phyloP scores from a whole-genome alignment of 78 protist species.

The Protostelium mycophagum region DNA sequence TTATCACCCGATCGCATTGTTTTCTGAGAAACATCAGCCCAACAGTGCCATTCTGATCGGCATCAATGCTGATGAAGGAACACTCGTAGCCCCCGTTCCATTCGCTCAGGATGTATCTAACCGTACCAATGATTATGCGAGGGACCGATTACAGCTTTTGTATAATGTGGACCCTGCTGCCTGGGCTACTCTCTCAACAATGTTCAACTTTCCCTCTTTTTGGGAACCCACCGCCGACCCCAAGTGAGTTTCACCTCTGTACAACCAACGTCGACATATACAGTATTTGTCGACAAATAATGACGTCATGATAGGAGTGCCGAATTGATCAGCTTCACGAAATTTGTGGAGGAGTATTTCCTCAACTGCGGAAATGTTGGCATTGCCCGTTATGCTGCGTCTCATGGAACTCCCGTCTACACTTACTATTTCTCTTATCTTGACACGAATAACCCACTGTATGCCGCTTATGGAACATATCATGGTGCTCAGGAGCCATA shows the following conservation, averaged over 20 bases:
- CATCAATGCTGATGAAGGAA: background rate
- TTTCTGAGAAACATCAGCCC: no score
- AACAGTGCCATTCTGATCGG: background rate
- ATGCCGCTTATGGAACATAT: background rate
- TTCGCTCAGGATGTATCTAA: background rate
- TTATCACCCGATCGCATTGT: no score
- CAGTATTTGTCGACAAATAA: background rate
- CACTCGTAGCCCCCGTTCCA: background rate
- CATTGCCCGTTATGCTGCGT: conserved; percentile 11
- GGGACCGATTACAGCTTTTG: background rate
- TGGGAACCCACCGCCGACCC: background rate
- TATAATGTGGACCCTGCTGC: background rate
- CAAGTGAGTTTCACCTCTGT: background rate
- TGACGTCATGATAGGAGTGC: background rate
- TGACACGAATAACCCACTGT: background rate
- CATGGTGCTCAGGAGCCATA: no score
- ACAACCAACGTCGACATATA: no score
- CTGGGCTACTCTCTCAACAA: background rate
- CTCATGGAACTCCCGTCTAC: background rate
- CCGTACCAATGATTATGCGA: background rate
- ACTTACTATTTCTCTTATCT: background rate
- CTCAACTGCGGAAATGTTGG: conserved; percentile 39
- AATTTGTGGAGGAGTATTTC: conserved; percentile 64
- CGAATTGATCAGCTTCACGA: background rate
- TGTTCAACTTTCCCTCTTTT: background rate